Evolutionary conservation across 371 early-diverging fungal species (phyloP), one percentile per base, ranked within the genome.

Genomic region (Mortierella sp.): DNA sequence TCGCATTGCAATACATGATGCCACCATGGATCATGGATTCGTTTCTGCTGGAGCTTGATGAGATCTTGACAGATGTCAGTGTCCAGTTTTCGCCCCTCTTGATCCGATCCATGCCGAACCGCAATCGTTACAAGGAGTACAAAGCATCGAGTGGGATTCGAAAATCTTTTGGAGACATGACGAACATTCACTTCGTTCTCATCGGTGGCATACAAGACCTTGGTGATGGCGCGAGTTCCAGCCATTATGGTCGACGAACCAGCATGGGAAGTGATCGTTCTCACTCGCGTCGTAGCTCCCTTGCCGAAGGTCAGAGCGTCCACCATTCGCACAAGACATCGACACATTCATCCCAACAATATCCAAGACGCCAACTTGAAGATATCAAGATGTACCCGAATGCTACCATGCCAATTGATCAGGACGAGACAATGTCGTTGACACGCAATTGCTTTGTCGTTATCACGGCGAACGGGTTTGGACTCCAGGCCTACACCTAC

Each of bases 401-500:
- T 39, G 61, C 63, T 16, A 26, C 64, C 26, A 45, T 66, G 26
- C 28, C 72, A 7, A 68, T 63, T 24, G 69, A 71, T 5, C 65
- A 67, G 24, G 61, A 67, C 13, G 71, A 74, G 30, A 63, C 60
- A 4, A 76, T 76, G 69, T n/a, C n/a, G n/a, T 49, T 81, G 27
- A 54, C 65, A 10, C 86, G 90, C 7, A 84, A 82, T 47, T 86
- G 85, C 31, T 91, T 92, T 62, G 58, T 90, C 5, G 51, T 89
- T 1, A 83, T 91, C 52, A 67, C 80, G 0, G 73, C 91, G 28
- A 85, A 88, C 45, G 81, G 83, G 7, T 80, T 71, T 34, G 62
- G 71, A 7, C 67, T 92, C 7, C 82, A 84, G 5, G 72, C 84
- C 0, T 91, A 85, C 49, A 86, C 91, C 0, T 92, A 92, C 74